These are phyloP conservation scores for Neopestalotiopsis clavispora DNA, from an alignment of 2,329 filamentous ascomycete species.

Conservation along the genomic window DNA sequence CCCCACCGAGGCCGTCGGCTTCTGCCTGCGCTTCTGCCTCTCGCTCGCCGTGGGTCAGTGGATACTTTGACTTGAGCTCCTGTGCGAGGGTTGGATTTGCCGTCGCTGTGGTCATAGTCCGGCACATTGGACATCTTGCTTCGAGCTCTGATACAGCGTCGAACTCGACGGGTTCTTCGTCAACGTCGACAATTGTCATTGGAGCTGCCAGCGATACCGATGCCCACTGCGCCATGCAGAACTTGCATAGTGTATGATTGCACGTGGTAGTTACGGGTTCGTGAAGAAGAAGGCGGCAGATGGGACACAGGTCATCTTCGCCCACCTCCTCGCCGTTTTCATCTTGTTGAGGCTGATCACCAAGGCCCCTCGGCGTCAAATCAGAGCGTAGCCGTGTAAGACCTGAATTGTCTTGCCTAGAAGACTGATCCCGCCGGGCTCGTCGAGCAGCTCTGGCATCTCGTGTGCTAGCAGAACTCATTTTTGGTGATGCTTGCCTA, in stretches of 20 bases:
- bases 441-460: slow-evolving; percentile 1
- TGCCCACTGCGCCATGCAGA: slow-evolving; percentile 52
- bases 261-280: slow-evolving; percentile 46
- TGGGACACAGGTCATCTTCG: slow-evolving; percentile 49
- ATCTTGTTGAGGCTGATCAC: neutral
- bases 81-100: slow-evolving; percentile 31
- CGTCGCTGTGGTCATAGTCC: slow-evolving; percentile 41
- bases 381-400: neutral
- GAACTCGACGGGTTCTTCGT: slow-evolving; percentile 36
- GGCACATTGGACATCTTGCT: slow-evolving; percentile 50
- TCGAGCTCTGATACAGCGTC: slow-evolving; percentile 33
- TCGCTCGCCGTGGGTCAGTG: slow-evolving; percentile 38
- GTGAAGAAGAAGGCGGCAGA: slow-evolving; percentile 48
- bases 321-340: slow-evolving; percentile 19
- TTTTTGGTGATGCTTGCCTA: neutral
- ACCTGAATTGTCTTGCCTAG: neutral
- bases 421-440: neutral
- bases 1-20: slow-evolving; percentile 25
- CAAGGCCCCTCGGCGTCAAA: neutral
- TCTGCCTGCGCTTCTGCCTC: slow-evolving; percentile 37
- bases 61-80: slow-evolving; percentile 40
- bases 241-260: slow-evolving; percentile 46
- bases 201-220: slow-evolving; percentile 42
- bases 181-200: slow-evolving; percentile 43
- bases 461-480: neutral